A percentile compares a stretch with the other conserved stretches of the same genome.
Evolutionary conservation across 352 stramenopile species (phyloP).

Genomic region (Blastocystis sp.): DNA sequence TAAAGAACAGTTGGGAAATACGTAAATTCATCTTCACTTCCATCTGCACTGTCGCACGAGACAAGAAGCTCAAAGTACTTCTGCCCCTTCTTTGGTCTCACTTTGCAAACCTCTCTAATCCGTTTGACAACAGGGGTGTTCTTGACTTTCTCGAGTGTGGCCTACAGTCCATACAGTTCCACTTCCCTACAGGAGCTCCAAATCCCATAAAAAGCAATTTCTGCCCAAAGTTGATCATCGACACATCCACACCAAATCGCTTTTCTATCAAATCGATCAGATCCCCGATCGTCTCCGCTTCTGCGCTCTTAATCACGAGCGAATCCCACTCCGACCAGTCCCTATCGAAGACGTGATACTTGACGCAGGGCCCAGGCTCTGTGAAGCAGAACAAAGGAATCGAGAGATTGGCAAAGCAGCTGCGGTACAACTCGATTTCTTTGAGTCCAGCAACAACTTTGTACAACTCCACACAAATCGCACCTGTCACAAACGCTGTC

Average conservation of each 20-base stretch:
- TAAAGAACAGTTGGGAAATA: neutral
- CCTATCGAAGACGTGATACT: neutral
- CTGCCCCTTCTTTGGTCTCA: constrained; percentile 30
- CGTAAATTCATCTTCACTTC: neutral
- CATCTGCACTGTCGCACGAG: neutral
- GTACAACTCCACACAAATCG: neutral
- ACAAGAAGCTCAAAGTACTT: constrained; percentile 12
- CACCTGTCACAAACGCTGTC: constrained; percentile 89
- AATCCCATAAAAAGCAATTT: constrained; percentile 69
- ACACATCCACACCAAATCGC: constrained; percentile 90
- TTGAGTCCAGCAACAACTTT: neutral
- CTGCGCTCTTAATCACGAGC: neutral
- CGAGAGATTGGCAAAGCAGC: constrained; percentile 28
- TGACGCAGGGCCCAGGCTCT: neutral
- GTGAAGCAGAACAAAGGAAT: constrained; percentile 29
- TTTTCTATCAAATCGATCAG: constrained; percentile 83
- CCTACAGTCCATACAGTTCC: neutral
- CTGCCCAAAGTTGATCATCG: constrained; percentile 91
- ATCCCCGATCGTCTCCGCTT: neutral
- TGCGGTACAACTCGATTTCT: neutral
- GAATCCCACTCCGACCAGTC: constrained; percentile 11
- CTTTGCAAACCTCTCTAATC: neutral
- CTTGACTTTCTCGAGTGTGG: neutral
- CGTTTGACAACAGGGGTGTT: neutral
- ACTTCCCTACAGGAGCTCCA: neutral